Evolutionary conservation across 768 basidiomycete species (phyloP).

Genomic region (Pleurotus pulmonarius): DNA sequence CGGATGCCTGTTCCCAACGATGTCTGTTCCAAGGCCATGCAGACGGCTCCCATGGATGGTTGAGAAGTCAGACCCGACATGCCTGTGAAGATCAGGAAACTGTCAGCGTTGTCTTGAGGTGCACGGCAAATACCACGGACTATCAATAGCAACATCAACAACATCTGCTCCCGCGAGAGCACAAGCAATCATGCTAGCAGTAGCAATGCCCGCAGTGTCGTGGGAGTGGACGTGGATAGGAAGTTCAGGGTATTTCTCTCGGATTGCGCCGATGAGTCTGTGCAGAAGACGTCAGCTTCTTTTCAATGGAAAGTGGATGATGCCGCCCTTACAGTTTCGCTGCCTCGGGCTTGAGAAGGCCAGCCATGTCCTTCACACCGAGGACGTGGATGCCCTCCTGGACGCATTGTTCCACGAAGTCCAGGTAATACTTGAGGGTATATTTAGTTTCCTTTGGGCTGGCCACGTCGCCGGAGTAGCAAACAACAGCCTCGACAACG

Average conservation of each 20-base stretch:
- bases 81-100: constrained; percentile 42
- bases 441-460: constrained; percentile 95
- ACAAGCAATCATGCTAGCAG: constrained; percentile 95
- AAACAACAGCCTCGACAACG: constrained; percentile 95
- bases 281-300: constrained; percentile 6
- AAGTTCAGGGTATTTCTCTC: constrained; percentile 93
- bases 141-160: constrained; percentile 97
- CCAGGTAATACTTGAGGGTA: constrained; percentile 94
- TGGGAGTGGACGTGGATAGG: constrained; percentile 99
- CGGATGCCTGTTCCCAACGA: constrained; percentile 92
- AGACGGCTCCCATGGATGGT: constrained; percentile 97
- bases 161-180: constrained; percentile 98
- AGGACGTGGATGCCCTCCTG: constrained; percentile 94
- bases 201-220: constrained; percentile 97
- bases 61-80: constrained; percentile 99
- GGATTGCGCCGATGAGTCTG: constrained; percentile 90
- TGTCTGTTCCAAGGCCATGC: constrained; percentile 93
- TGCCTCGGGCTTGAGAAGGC: constrained; percentile 90
- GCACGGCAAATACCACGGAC: constrained; percentile 41
- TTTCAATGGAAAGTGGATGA: not conserved
- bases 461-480: constrained; percentile 97
- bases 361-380: constrained; percentile 99
- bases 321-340: constrained; percentile 69
- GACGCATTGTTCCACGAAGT: constrained; percentile 92
- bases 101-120: constrained; percentile 11